Evolutionary conservation across 2,329 filamentous ascomycete species (phyloP).

Genomic region (Venturiaceae sp.): DNA sequence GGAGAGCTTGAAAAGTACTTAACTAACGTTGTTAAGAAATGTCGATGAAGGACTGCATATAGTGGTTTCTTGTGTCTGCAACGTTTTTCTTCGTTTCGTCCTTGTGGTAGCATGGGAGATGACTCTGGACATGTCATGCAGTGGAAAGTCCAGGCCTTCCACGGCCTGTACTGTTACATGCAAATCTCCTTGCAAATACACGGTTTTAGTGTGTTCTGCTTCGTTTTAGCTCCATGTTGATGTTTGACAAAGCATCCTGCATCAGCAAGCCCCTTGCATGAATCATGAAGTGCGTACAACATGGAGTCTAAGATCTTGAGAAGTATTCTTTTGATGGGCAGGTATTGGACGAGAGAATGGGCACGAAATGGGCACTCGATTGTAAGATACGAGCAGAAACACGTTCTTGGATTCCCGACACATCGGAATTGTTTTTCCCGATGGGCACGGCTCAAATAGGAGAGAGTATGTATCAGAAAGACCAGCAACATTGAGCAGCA

Average conservation of each 20-base stretch:
- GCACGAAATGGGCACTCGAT: not conserved
- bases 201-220: too few species aligned
- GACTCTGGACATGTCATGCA: not conserved
- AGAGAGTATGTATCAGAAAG: not conserved
- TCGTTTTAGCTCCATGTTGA: not conserved
- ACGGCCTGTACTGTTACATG: too few species aligned
- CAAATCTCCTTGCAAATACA: too few species aligned
- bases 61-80: too few species aligned
- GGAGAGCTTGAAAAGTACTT: too few species aligned
- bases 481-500: too few species aligned
- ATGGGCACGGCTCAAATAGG: not conserved
- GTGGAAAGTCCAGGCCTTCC: too few species aligned
- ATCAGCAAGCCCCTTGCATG: not conserved
- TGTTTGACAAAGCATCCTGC: not conserved
- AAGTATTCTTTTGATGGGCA: not conserved
- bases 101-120: too few species aligned
- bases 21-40: too few species aligned
- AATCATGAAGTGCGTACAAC: not conserved
- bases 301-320: not conserved
- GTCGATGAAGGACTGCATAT: too few species aligned
- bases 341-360: not conserved
- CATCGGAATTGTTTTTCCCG: not conserved
- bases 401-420: not conserved
- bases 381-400: not conserved
- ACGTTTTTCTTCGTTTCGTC: too few species aligned